Base-by-base conservation (phyloP, 2,329 filamentous ascomycete species). In the Penicillium sp. region DNA sequence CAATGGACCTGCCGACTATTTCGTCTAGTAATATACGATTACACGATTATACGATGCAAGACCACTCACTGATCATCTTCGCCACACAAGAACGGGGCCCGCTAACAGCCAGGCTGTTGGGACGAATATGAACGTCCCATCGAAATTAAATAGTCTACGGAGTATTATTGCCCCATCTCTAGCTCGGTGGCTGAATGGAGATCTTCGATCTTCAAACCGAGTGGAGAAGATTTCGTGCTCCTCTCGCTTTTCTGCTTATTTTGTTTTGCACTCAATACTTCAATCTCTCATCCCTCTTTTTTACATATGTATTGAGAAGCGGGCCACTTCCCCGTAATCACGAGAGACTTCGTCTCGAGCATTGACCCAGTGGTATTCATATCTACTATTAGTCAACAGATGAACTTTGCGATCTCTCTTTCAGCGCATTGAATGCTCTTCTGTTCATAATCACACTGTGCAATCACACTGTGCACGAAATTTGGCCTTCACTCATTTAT, bases 181-280 rank as follows among this genome's bases (percentile, higher is more conserved):
- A 21, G n/a, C 25, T 21, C 23, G 27, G 35, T 49, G 49, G 27
- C 42, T 57, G 42, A 41, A 29, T 21, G 42, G 15, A 19, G 15
- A 53, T 57, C 52, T 33, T 55, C 25, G n/a, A 53, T 57, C 52
- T 41, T 55, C 13, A 33, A 23, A 19, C 19, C 10, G 4, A n/a
- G 27, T 37, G 25, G 29, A 35, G 27, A 48, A 15, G 17, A 23
- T 23, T 23, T 37, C 31, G 19, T 10, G 8, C 23, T 23, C 15
- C 21, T 42, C 19, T 35, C 15, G 3, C 13, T 37, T 21, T 21
- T n/a, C 8, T 9, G n/a, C 7, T 21, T 40, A 21, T 50, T 31
- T 23, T 19, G 7, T 19, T 41, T 15, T 31, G 9, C 25, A n/a
- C 19, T 2, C 13, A 17, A 33, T 47, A 29, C 9, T 27, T 27